Base-by-base conservation (phyloP, 345 rosid species). In the Geranium rotundifolium region DNA sequence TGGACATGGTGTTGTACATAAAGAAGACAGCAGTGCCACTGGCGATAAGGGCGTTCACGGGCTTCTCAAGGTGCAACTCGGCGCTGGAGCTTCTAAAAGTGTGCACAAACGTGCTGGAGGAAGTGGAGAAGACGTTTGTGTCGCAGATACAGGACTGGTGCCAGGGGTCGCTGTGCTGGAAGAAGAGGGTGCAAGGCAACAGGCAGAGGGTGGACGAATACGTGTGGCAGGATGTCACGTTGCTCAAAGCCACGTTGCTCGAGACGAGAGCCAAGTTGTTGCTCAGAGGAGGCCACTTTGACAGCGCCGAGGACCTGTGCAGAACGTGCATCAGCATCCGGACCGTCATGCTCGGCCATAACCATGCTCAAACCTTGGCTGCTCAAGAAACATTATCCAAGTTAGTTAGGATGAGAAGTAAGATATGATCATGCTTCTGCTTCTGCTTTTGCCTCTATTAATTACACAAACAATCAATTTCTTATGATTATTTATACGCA, bases 361-460 rank as follows among this genome's bases (percentile, higher is more conserved):
- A 78, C 76, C 91, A 92, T 74, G 71, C 85, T 15, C 87, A 79
- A 27, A 92, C 96, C 59, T 72, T 92, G 70, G 83, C 95, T 69
- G 95, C 98, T 52, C 96, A 92, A 76, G 96, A 92, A 77, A 92
- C 95, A 68, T 78, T 89, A 17, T 87, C 93, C 41, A 89, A 85
- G 70, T 71, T 89, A 41, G 98, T 89, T 65, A 84, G 93, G 76
- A 85, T 87, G 96, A 82, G 95, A 71, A 87, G 92, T 81, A 89
- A 91, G 78, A 80, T 87, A 66, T 89, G 75, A 34, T 34, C 41
- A 34, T 34, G 7, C 41, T 4, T 8, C 41, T 4, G 41, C 10
- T 34, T 5, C 41, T 34, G 41, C 41, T 4, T 34, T 4, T 34
- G 41, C 7, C 3, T 4, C 3, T 34, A 34, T 5, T 34, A 34